Conservation (phyloP, 768 basidiomycete genomes). For the Coprinellus micaceus region DNA sequence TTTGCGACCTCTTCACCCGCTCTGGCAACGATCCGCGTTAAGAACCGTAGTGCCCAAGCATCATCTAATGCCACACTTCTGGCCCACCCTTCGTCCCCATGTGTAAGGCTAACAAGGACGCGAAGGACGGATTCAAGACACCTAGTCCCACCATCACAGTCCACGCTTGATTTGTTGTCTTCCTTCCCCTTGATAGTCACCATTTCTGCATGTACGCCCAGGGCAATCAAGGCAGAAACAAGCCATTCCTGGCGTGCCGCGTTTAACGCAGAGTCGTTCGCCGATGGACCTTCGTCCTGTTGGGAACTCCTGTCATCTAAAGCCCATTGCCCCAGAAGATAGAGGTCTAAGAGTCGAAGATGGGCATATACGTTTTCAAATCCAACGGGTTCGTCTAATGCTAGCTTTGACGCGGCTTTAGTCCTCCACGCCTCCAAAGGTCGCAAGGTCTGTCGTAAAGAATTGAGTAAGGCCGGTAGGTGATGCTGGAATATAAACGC, state of each 20-base stretch:
- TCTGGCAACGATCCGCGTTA: conserved; percentile 44
- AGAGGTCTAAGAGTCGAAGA: conserved; percentile 58
- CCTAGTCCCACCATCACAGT: conserved; percentile 27
- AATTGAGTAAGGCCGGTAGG: conserved; percentile 32
- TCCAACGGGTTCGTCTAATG: conserved; percentile 18
- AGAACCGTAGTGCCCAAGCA: conserved; percentile 42
- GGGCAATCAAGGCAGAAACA: conserved; percentile 42
- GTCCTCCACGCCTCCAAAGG: background rate
- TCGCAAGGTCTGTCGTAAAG: conserved; percentile 27
- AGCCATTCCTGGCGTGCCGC: conserved; percentile 43
- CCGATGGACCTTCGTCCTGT: conserved; percentile 4
- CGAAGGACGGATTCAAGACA: conserved; percentile 60
- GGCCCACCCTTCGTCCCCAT: conserved; percentile 58
- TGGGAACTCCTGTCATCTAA: conserved; percentile 11
- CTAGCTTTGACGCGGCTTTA: conserved; percentile 21
- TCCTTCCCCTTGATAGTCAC: conserved; percentile 12
- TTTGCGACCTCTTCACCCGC: conserved; percentile 21
- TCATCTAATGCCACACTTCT: conserved; percentile 40
- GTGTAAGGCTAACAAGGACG: conserved; percentile 69
- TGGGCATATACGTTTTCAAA: conserved; percentile 35
- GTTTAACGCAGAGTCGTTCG: conserved; percentile 24
- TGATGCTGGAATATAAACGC: conserved; percentile 33
- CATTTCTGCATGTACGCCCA: conserved; percentile 50
- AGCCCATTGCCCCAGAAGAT: conserved; percentile 57
- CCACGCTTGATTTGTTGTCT: conserved; percentile 8